Evolutionary conservation across 805 yeast species (phyloP).

Genomic region (Wickerhamiella sergipiensis): DNA sequence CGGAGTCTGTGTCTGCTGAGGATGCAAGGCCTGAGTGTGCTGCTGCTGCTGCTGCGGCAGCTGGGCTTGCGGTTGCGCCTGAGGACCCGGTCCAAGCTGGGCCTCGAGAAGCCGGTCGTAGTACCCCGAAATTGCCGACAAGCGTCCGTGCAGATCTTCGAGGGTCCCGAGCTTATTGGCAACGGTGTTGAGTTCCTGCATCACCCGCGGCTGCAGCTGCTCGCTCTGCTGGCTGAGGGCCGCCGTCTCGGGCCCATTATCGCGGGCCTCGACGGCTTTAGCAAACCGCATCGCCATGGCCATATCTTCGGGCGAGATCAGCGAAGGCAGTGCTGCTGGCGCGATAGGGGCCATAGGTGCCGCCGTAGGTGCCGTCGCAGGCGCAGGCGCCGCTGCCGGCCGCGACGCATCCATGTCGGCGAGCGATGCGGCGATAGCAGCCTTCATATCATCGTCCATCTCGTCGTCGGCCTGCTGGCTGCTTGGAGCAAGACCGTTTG

Average conservation of each 20-base stretch:
- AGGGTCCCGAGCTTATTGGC: conserved; percentile 15
- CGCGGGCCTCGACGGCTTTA: conserved; percentile 8
- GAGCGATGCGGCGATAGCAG: conserved; percentile 87
- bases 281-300: conserved; percentile 7
- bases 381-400: too few relatives aligned
- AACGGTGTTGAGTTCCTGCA: conserved; percentile 12
- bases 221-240: conserved; percentile 12
- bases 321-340: not conserved
- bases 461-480: conserved; percentile 40
- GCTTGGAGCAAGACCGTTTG: too few relatives aligned
- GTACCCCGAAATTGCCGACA: conserved; percentile 14
- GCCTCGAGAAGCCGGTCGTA: conserved; percentile 17
- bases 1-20: not conserved
- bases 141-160: conserved; percentile 17
- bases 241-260: conserved; percentile 12
- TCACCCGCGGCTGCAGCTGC: conserved; percentile 15
- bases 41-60: not conserved
- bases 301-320: conserved; percentile 4
- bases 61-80: conserved; percentile 1
- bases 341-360: not conserved
- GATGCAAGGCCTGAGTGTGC: not conserved
- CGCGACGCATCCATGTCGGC: conserved; percentile 38
- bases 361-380: too few relatives aligned
- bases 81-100: conserved; percentile 16
- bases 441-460: conserved; percentile 78